phyloP scores from a whole-genome alignment of 345 rosid species.

The Eucalyptus decipiens region DNA sequence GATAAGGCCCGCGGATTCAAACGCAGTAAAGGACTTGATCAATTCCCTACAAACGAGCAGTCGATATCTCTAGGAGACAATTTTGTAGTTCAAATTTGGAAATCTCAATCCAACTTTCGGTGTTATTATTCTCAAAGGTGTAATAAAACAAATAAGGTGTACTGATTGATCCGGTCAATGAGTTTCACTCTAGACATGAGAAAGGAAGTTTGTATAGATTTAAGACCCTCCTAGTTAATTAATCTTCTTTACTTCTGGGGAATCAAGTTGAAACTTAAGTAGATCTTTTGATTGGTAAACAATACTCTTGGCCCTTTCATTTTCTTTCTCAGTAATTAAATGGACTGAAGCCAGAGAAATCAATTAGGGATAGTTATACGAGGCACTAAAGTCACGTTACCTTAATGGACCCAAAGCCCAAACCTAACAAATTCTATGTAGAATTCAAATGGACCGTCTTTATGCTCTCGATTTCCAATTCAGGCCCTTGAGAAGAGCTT shows the following conservation, averaged over 20 bases:
- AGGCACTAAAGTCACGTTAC: neutral
- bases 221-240: neutral
- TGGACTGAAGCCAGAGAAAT: too few relatives aligned
- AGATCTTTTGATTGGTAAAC: neutral
- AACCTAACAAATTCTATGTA: neutral
- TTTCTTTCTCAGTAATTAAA: too few relatives aligned
- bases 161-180: rapidly evolving
- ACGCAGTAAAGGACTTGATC: neutral
- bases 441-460: too few relatives aligned
- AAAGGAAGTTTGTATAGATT: too few relatives aligned
- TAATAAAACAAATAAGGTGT: neutral
- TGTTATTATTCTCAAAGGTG: too few relatives aligned
- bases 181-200: neutral
- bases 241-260: neutral
- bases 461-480: neutral
- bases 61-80: neutral
- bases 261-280: neutral
- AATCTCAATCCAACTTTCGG: too few relatives aligned
- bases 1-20: neutral
- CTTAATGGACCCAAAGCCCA: neutral
- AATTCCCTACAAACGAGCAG: neutral
- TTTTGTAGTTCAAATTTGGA: neutral
- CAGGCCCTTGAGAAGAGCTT: neutral
- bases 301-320: too few relatives aligned
- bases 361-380: neutral